Evolutionary conservation across 1,284 basidiomycete species (phyloP), one percentile per base, ranked within the genome.

Genomic region (Apiotrichum montevideense): DNA sequence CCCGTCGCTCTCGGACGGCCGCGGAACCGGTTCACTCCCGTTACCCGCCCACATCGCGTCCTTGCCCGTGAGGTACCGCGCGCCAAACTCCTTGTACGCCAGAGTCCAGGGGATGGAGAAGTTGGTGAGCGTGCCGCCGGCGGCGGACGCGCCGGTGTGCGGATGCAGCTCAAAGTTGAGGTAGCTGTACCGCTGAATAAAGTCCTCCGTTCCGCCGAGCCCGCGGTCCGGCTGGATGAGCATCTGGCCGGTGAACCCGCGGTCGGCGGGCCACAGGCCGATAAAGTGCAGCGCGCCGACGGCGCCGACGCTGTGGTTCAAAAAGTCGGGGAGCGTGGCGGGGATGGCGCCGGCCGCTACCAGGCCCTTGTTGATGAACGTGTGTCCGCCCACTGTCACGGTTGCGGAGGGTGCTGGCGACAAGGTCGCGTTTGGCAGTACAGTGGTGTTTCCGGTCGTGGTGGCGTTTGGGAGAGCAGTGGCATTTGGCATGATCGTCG

Each of bases 111-210:
- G 69, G 66, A 87, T 87, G 0, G 71, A 77, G 4, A 87, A 6
- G 11, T 11, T 70, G 51, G 77, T 57, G 21, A 85, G 78, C 0
- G 84, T 86, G 0, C 82, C 84, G 21, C 77, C 69, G 69, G 84
- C 85, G 32, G 69, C 72, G 13, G 86, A 79, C 0, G 78, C 66
- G 41, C 71, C 79, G 56, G 81, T 80, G 70, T 85, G 85, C 0
- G 85, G 84, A 2, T 75, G 76, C 33, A 87, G 74, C 2, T 79
- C 76, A 66, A 87, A 85, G 58, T 81, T 77, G 64, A 87, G 79
- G 41, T 79, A 75, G 59, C 84, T 75, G 54, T 81, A 81, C 13
- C 84, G 81, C 3, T 79, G 78, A 66, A 84, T 81, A 63, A 84
- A 86, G 71, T 86, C 81, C 55, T 84, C 78, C 0, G 84, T 83